phyloP scores from a whole-genome alignment of 1,284 basidiomycete species.

The Mycosarcoma maydis region DNA sequence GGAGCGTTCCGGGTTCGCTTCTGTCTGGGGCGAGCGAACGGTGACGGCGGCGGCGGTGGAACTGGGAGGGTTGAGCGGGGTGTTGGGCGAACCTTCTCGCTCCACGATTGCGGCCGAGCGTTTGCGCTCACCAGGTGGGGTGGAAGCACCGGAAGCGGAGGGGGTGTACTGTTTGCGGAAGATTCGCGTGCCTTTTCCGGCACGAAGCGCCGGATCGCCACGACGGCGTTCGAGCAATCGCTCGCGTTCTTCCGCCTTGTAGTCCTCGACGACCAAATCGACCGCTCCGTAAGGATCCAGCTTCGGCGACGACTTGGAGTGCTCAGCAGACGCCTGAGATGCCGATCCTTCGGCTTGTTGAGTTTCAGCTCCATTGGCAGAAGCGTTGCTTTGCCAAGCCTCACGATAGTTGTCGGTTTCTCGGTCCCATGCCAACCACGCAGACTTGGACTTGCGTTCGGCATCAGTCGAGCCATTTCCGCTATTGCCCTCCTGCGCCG shows the following conservation, averaged over 20 bases:
- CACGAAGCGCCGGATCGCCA: constrained; percentile 54
- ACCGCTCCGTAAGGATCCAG: constrained; percentile 51
- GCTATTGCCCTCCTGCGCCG: constrained; percentile 5
- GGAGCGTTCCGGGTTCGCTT: constrained; percentile 1
- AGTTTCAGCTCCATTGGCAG: neutral
- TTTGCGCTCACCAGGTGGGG: constrained; percentile 9
- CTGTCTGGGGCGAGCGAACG: neutral
- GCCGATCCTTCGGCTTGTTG: neutral
- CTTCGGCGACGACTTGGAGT: neutral
- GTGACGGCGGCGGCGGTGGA: constrained; percentile 24
- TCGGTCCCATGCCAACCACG: constrained; percentile 37
- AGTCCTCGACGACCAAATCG: constrained; percentile 54
- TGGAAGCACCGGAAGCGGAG: constrained; percentile 13
- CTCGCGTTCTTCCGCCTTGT: constrained; percentile 55
- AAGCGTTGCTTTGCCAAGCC: neutral
- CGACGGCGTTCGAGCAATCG: constrained; percentile 48
- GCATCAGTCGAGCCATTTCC: neutral
- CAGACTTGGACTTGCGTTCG: constrained; percentile 24
- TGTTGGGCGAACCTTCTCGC: constrained; percentile 11
- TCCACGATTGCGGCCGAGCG: neutral
- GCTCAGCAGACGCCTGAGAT: no score
- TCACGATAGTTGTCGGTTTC: neutral
- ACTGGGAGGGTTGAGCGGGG: constrained; percentile 25
- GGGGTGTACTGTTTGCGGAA: constrained; percentile 52
- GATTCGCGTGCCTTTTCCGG: constrained; percentile 50